Evolutionary conservation across 305 asterid genomes (phyloP).

Genomic region (Rubia tinctorum): DNA sequence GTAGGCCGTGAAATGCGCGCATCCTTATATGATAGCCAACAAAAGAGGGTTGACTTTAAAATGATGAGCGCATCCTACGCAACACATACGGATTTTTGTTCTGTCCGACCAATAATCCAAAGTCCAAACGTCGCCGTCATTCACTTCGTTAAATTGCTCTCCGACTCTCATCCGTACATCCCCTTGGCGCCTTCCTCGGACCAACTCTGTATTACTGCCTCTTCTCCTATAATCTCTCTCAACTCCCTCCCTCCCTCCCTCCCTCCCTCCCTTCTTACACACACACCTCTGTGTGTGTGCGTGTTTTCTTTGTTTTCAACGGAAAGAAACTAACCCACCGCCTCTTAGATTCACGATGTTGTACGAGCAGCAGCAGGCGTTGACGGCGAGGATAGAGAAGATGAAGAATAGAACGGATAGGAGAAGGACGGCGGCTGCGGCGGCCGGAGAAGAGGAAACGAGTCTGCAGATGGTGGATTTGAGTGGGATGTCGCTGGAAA

Average conservation of each 20-base stretch:
- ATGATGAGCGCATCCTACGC: background rate
- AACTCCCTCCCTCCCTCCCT: no score
- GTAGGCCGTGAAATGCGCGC: conserved; percentile 3
- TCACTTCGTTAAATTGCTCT: background rate
- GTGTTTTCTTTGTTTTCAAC: background rate
- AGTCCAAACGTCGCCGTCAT: conserved; percentile 3
- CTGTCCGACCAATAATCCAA: background rate
- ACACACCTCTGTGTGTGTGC: background rate
- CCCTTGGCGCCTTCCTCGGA: conserved; percentile 6
- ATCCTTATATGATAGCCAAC: conserved; percentile 4
- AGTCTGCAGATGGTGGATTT: conserved; percentile 55
- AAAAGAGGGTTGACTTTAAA: conserved; percentile 16
- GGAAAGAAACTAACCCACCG: no score
- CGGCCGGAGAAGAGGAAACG: conserved; percentile 15
- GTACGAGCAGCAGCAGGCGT: conserved; percentile 9
- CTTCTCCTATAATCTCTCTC: background rate
- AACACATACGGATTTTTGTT: conserved; percentile 1
- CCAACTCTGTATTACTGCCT: background rate
- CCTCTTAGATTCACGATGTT: conserved; percentile 1
- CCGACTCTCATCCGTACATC: conserved; percentile 14
- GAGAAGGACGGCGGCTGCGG: conserved; percentile 3
- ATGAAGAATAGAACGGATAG: conserved; percentile 12
- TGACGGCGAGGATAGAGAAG: conserved; percentile 10
- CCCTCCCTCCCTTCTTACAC: background rate
- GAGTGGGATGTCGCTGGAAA: conserved; percentile 68